Percentiles rank a stretch among this genome's conserved stretches.
Evolutionary conservation across 768 basidiomycete genomes (phyloP).

Genomic region (Russula sp.): DNA sequence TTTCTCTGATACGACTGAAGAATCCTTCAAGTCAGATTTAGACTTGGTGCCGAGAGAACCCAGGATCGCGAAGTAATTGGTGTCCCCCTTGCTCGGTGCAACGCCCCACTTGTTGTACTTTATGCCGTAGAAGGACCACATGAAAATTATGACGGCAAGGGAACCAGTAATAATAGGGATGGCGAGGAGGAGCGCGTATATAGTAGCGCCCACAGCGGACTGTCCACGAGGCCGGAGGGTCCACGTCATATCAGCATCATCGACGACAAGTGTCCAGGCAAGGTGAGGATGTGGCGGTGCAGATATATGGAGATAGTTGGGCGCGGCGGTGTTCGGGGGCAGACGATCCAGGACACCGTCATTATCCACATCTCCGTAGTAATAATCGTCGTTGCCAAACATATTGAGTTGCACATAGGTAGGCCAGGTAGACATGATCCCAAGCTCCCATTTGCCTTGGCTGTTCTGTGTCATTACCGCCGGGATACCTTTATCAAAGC

Average conservation of each 20-base stretch:
- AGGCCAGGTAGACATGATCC: constrained; percentile 89
- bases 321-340: constrained; percentile 78
- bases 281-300: constrained; percentile 84
- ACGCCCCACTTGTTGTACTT: constrained; percentile 90
- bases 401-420: constrained; percentile 87
- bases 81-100: constrained; percentile 60
- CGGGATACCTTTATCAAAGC: constrained; percentile 76
- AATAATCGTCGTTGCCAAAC: constrained; percentile 86
- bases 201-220: constrained; percentile 75
- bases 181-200: constrained; percentile 74
- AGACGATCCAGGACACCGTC: constrained; percentile 88
- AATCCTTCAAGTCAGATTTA: constrained; percentile 63
- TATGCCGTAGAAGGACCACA: constrained; percentile 96
- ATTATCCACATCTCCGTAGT: constrained; percentile 84
- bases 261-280: constrained; percentile 77
- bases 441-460: constrained; percentile 74
- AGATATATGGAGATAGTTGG: constrained; percentile 88
- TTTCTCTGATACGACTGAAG: constrained; percentile 60
- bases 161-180: constrained; percentile 84
- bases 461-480: constrained; percentile 59
- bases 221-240: constrained; percentile 75
- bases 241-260: constrained; percentile 77
- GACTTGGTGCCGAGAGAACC: constrained; percentile 61
- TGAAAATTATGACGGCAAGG: constrained; percentile 79
- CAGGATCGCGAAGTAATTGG: constrained; percentile 85